Base-by-base conservation (phyloP, 23 red algal species). In the Chondrus crispus region DNA sequence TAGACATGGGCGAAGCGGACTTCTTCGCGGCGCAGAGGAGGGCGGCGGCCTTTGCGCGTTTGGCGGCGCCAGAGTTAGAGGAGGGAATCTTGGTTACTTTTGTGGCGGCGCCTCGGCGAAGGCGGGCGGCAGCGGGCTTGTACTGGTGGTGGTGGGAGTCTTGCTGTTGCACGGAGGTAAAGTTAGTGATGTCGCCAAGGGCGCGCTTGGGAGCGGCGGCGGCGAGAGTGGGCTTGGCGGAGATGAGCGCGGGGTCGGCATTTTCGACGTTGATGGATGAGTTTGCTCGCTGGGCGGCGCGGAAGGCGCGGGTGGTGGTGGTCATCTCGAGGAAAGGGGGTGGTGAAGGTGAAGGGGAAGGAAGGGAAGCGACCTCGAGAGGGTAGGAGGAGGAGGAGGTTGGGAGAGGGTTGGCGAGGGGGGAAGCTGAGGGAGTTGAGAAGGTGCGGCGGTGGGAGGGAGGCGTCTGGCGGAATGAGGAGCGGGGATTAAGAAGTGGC, bases 161-260 rank as follows among this genome's bases (percentile, higher is more conserved):
- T 74, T 50, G 22, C 43, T 50, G 22, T 22, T n/a, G 26, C 10
- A 26, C 11, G 26, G 11, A n/a, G 46, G 63, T 43, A 22, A 87
- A 72, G 80, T 96, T 96, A 19, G 94, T 96, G 45, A 96, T 96
- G 70, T 96, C 94, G 68, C 94, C 94, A 47, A 96, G 81, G 73
- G 87, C 94, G 71, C 94, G 84, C 94, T 96, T 96, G 41, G 70
- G 71, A n/a, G 30, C 19, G 68, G 42, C 44, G 20, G 49, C 35
- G 13, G 70, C 9, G 33, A 5, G 42, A 24, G 86, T 22, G 84
- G 33, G 46, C 54, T 35, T 3, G 69, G 51, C 5, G 18, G 68
- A 32, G 70, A 45, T 36, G 35, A 44, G 42, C 33, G 9, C 38
- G 49, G 26, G 43, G 9, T 37, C 19, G 1, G 71, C 1, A 20